Base-by-base conservation (phyloP, 1,284 basidiomycete genomes). In the Singerocomus rubriflavus region DNA sequence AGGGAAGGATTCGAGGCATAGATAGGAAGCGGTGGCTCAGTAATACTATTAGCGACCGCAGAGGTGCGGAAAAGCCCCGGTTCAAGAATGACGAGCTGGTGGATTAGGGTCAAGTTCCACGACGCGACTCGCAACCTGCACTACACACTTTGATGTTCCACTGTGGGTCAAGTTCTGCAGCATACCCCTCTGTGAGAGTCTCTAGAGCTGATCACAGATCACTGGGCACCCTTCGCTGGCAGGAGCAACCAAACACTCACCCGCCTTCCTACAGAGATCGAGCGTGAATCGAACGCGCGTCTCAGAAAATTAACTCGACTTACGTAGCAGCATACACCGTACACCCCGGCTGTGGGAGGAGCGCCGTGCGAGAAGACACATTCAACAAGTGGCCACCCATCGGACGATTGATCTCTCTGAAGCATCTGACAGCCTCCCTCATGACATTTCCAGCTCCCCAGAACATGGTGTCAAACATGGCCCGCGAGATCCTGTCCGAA, bases 361-460 rank as follows among this genome's bases (percentile, higher is more conserved):
- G 40, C 2, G 52, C 63, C 33, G 57, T 64, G 38, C 63, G 59
- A 46, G 65, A 63, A 37, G 65, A 65, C 6, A 64, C 43, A 13
- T 63, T 61, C 44, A 63, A 40, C 40, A 67, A 21, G 10, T 52
- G 46, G n/a, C 65, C 62, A 13, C 62, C 62, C 33, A 60, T 50
- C 21, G 63, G 64, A 5, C 32, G 50, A 43, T 63, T 67, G 0
- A 56, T 36, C 11, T 63, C 65, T 32, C 62, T 61, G 45, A 63
- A 67, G 38, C 58, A 67, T 27, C 39, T 40, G 16, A 67, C 44
- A 13, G 65, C 62, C 41, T 67, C 53, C 48, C 21, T 64, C 50
- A 64, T 69, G 8, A 68, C 54, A 33, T 61, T 65, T 6, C 50
- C 57, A 11, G 71, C 57, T 29, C 69, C 68, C 66, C 69, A 70